Evolutionary conservation across 2,329 filamentous ascomycete species (phyloP).

Genomic region (Phaeosphaeria sp.): DNA sequence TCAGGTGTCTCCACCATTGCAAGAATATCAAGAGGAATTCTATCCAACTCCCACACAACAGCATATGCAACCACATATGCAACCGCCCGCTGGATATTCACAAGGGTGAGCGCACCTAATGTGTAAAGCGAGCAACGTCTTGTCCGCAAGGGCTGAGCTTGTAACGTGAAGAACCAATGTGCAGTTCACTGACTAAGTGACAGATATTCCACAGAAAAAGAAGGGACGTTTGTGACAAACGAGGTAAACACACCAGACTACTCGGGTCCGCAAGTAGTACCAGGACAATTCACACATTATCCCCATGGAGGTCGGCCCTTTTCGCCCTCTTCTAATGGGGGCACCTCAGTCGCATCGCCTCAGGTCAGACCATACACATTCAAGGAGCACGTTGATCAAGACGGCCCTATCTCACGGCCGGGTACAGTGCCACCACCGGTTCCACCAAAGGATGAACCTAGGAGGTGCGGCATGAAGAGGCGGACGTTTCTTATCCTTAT

Average conservation of each 20-base stretch:
- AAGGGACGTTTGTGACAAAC: conserved; percentile 17
- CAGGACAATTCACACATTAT: conserved; percentile 22
- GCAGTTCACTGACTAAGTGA: conserved; percentile 9
- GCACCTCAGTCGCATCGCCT: conserved; percentile 21
- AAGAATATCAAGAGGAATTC: conserved; percentile 21
- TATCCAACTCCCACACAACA: conserved; percentile 6
- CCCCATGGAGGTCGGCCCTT: conserved; percentile 17
- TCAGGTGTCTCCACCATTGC: conserved; percentile 19
- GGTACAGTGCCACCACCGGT: conserved; percentile 20
- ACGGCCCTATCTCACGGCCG: conserved; percentile 15
- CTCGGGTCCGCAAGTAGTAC: conserved; percentile 31
- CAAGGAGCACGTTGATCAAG: conserved; percentile 32
- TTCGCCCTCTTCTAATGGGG: conserved; percentile 25
- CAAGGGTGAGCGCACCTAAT: conserved; percentile 19
- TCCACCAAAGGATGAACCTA: conserved; percentile 22
- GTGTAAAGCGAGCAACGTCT: background rate
- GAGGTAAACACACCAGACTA: conserved; percentile 26
- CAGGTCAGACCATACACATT: conserved; percentile 27
- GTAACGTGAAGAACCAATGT: background rate
- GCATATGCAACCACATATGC: conserved; percentile 8
- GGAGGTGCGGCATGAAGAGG: conserved; percentile 35
- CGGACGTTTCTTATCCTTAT: conserved; percentile 31
- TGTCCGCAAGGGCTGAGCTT: conserved; percentile 6
- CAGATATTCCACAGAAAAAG: conserved; percentile 30
- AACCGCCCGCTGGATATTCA: conserved; percentile 15